Conservation (phyloP, 768 basidiomycete species). For the Psilocybe subaeruginosa region DNA sequence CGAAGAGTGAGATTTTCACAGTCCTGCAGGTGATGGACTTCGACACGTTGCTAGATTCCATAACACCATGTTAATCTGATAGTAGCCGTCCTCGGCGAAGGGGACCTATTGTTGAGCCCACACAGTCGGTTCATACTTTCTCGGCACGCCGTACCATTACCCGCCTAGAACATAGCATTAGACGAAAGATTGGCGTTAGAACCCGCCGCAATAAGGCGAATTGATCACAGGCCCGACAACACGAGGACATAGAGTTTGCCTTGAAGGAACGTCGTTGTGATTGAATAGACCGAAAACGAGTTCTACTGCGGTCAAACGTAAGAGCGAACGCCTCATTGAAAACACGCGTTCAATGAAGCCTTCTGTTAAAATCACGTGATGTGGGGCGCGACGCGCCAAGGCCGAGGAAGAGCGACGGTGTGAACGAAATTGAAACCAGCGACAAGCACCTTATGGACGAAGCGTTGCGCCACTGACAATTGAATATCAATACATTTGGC, state of each 20-base stretch:
- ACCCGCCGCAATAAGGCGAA: not conserved
- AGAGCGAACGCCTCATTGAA: conserved; percentile 17
- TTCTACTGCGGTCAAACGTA: conserved; percentile 8
- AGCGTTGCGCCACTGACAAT: no score
- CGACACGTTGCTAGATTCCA: conserved; percentile 6
- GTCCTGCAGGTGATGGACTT: conserved; percentile 7
- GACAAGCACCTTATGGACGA: no score
- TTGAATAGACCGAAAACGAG: conserved; percentile 4
- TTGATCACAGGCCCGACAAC: conserved; percentile 9
- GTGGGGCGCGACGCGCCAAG: not conserved
- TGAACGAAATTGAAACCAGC: no score
- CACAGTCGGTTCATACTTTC: not conserved
- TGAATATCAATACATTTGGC: no score
- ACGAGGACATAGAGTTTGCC: conserved; percentile 8
- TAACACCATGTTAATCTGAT: conserved; percentile 6
- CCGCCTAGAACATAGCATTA: not conserved
- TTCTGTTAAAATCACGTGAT: not conserved
- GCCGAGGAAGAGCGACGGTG: not conserved
- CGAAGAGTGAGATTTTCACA: not conserved
- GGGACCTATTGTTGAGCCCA: not conserved
- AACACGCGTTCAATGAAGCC: conserved; percentile 1
- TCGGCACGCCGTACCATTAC: not conserved
- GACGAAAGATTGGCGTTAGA: not conserved
- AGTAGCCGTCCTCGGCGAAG: not conserved
- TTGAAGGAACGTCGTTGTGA: conserved; percentile 3